phyloP scores from a whole-genome alignment of 2,329 filamentous ascomycete species.

The Colletotrichum lini region DNA sequence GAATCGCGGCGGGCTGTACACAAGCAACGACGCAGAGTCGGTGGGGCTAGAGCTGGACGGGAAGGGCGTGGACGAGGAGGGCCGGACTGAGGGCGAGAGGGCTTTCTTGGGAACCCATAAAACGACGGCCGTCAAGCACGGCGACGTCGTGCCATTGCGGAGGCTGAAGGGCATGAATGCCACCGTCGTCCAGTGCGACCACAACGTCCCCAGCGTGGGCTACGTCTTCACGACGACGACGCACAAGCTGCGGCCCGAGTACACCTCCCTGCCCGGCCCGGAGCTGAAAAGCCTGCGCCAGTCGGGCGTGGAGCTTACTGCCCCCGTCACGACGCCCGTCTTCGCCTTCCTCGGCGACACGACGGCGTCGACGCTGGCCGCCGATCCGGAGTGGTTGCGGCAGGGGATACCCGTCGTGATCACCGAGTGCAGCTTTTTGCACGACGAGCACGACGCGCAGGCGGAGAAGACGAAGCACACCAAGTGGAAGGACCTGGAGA shows the following conservation, averaged over 20 bases:
- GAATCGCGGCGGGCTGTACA: constrained; percentile 57
- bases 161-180: constrained; percentile 56
- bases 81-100: constrained; percentile 40
- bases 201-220: constrained; percentile 63
- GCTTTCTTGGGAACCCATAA: constrained; percentile 56
- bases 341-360: constrained; percentile 66
- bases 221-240: constrained; percentile 61
- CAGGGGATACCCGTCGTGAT: constrained; percentile 61
- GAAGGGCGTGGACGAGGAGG: constrained; percentile 42
- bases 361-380: constrained; percentile 56
- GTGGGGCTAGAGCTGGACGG: constrained; percentile 40
- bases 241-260: constrained; percentile 56
- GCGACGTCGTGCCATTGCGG: constrained; percentile 54
- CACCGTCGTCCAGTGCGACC: constrained; percentile 61
- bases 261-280: constrained; percentile 51
- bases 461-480: constrained; percentile 64
- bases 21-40: constrained; percentile 47
- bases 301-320: constrained; percentile 57
- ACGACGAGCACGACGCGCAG: constrained; percentile 59
- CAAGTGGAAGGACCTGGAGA: constrained; percentile 61
- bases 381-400: constrained; percentile 57
- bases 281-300: constrained; percentile 57
- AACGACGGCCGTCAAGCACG: constrained; percentile 54
- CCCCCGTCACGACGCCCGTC: constrained; percentile 54
- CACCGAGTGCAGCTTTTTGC: constrained; percentile 65